Conservation (phyloP, 306 rosid species). For the Fragaria nilgerrensis region DNA sequence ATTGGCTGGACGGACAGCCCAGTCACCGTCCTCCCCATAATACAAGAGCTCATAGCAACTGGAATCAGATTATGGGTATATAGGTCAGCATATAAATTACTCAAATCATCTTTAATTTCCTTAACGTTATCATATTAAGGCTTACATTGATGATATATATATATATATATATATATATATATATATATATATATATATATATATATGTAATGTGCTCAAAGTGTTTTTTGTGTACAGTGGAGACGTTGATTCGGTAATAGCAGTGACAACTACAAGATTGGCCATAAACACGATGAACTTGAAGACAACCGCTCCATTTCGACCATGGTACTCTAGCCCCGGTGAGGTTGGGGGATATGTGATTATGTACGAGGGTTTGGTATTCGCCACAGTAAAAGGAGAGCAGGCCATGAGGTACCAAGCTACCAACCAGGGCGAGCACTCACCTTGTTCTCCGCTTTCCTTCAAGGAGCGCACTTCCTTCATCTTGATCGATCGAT, state of each 20-base stretch:
- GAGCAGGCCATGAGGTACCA: slow-evolving; percentile 82
- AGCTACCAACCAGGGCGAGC: neutral
- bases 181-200: too few species aligned
- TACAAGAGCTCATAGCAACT: slow-evolving; percentile 16
- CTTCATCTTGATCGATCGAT: too few species aligned
- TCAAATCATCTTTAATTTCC: neutral
- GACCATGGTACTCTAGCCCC: slow-evolving; percentile 42
- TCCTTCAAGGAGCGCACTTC: too few species aligned
- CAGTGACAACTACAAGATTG: slow-evolving; percentile 50
- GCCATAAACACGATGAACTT: slow-evolving; percentile 40
- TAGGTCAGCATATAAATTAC: slow-evolving; percentile 3
- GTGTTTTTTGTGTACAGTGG: slow-evolving; percentile 39
- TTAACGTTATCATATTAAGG: neutral
- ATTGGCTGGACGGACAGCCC: slow-evolving; percentile 26
- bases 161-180: too few species aligned
- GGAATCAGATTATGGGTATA: slow-evolving; percentile 26
- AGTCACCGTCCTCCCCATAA: slow-evolving; percentile 16
- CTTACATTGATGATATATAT: neutral
- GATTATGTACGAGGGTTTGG: slow-evolving; percentile 49
- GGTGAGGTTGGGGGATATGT: slow-evolving; percentile 60
- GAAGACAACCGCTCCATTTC: slow-evolving; percentile 34
- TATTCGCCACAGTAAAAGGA: slow-evolving; percentile 58
- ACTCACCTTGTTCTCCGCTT: too few species aligned
- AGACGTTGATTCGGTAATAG: slow-evolving; percentile 47
- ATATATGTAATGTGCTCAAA: too few species aligned